These are phyloP conservation scores for Poronia punctata DNA, from an alignment of 495 filamentous ascomycete species.

Conservation along the genomic window DNA sequence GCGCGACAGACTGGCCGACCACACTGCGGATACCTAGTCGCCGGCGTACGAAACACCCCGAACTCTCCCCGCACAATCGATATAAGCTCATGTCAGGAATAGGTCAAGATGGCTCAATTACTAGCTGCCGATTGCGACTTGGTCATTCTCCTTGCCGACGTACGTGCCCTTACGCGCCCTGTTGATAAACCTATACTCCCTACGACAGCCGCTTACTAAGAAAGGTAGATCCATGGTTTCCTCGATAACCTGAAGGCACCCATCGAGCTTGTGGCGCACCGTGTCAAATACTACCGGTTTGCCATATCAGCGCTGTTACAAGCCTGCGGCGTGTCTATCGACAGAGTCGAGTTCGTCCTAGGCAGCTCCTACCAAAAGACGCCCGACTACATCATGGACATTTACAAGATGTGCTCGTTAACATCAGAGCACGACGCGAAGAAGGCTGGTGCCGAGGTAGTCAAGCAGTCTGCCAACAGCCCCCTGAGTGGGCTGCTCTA, in stretches of 20 bases:
- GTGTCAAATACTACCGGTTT: conserved; percentile 65
- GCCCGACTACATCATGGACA: conserved; percentile 65
- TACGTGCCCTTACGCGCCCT: conserved; percentile 19
- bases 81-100: conserved; percentile 1
- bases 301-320: conserved; percentile 59
- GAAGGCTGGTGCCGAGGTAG: conserved; percentile 85
- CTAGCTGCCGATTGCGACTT: conserved; percentile 78
- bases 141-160: conserved; percentile 73
- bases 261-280: conserved; percentile 75
- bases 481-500: conserved; percentile 78
- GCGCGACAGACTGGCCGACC: conserved; percentile 56
- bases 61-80: neutral
- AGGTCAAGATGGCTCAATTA: conserved; percentile 81
- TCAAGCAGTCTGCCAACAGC: conserved; percentile 78
- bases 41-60: conserved; percentile 32
- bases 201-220: neutral
- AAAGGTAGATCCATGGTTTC: conserved; percentile 49
- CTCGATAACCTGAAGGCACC: conserved; percentile 81
- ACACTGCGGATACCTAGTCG: conserved; percentile 79
- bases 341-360: conserved; percentile 75
- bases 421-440: conserved; percentile 64
- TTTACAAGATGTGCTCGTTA: conserved; percentile 55
- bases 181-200: neutral
- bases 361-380: conserved; percentile 77
- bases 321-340: conserved; percentile 65